Base-by-base conservation (phyloP, 1,139 yeast species). In the Zygosaccharomyces sapae region DNA sequence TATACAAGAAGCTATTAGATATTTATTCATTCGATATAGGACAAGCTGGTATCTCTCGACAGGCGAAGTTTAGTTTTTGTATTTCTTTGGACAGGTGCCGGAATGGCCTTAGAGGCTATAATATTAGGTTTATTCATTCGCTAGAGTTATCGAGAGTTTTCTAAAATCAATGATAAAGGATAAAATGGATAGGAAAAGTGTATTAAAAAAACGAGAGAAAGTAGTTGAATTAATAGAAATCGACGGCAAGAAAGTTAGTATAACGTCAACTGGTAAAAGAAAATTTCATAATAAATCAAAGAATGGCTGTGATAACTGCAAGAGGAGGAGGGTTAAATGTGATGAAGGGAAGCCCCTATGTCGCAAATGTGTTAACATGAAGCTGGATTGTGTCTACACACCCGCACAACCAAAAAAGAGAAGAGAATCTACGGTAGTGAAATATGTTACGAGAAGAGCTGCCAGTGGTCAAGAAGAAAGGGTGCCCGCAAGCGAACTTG, bases 341-440 rank as follows among this genome's bases (percentile, higher is more conserved):
- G 97, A 90, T 65, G 97, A 90, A 66, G 72, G 74, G 0, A 84
- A 81, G 56, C 97, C 97, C 0, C 64, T 71, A n/a, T 90, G 97
- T 66, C 73, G 72, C 24, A 88, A 88, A 66, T 90, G 97, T 66
- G 69, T 73, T 48, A 82, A 86, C 55, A 77, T 89, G 79, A 83
- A 83, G 33, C 72, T 90, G 34, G 83, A 78, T 29, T 90, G 97
- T 70, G 77, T 81, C 0, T 85, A 83, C 57, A 56, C 71, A 0
- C 63, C 70, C 2, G 52, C 53, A 18, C 53, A 54, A 39, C 58
- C 59, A 19, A 47, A 47, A 29, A 52, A 43, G 42, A 52, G 46
- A 44, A 51, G 50, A 30, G 53, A 38, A 13, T 41, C 45, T 8
- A 40, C 51, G 5, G 51, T 46, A 13, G 51, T 51, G 10, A 54